Conservation (phyloP, 306 rosid genomes). For the Dryas drummondii region DNA sequence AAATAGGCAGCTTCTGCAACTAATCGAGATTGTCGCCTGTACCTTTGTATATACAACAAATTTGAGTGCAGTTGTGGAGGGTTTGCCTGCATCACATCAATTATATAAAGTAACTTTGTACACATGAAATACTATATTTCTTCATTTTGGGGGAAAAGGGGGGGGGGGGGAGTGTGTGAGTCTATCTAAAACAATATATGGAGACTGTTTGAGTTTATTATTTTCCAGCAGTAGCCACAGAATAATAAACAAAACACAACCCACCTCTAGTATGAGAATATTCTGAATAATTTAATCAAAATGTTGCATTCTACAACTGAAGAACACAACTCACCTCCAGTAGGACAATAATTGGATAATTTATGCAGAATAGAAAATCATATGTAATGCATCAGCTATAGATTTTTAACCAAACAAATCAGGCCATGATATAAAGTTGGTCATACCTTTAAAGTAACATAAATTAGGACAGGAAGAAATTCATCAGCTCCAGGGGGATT, state of each 20-base stretch:
- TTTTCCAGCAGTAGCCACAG: not conserved
- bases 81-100: constrained; percentile 72
- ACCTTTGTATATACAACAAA: constrained; percentile 86
- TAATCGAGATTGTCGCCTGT: constrained; percentile 77
- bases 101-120: constrained; percentile 16
- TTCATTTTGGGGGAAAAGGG: not conserved
- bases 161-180: too few relatives aligned
- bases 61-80: constrained; percentile 96
- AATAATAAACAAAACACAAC: not conserved
- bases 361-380: not conserved
- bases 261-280: not conserved
- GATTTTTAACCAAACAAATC: not conserved
- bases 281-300: not conserved
- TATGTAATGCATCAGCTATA: not conserved
- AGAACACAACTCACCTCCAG: not conserved
- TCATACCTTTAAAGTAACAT: constrained; percentile 75
- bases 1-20: constrained; percentile 83
- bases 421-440: constrained; percentile 13
- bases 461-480: constrained; percentile 95
- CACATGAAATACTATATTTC: not conserved
- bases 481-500: constrained; percentile 95
- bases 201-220: not conserved
- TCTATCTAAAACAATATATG: not conserved
- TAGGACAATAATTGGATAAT: not conserved
- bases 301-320: not conserved